These are phyloP conservation scores for Phialemoniopsis sp. DNA, from an alignment of 2,329 filamentous ascomycete genomes.

Conservation along the genomic window DNA sequence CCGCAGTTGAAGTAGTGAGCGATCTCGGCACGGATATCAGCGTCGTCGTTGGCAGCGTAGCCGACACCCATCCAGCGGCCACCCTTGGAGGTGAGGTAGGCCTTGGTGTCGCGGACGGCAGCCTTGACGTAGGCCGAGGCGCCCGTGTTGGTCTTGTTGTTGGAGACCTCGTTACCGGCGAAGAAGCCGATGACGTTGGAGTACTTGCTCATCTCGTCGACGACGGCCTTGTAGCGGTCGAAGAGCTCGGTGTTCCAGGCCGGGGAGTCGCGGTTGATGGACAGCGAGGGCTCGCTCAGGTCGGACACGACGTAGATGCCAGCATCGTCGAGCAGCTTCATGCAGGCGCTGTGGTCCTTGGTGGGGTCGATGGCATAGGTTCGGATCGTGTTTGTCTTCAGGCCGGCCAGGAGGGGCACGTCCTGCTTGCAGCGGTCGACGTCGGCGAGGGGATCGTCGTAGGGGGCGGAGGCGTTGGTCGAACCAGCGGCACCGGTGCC, in stretches of 20 bases:
- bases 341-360: slow-evolving; percentile 75
- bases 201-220: slow-evolving; percentile 79
- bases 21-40: slow-evolving; percentile 73
- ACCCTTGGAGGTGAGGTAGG: slow-evolving; percentile 78
- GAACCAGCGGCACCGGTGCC: slow-evolving; percentile 57
- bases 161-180: slow-evolving; percentile 95
- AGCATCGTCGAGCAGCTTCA: slow-evolving; percentile 74
- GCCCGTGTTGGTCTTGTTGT: slow-evolving; percentile 80
- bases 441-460: slow-evolving; percentile 81
- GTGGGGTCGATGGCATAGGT: slow-evolving; percentile 89
- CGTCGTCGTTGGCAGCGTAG: slow-evolving; percentile 94
- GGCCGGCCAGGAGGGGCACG: slow-evolving; percentile 71
- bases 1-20: slow-evolving; percentile 96
- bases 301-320: slow-evolving; percentile 97
- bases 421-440: slow-evolving; percentile 72
- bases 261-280: slow-evolving; percentile 80
- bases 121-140: slow-evolving; percentile 97
- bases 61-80: slow-evolving; percentile 83
- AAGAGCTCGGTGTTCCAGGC: slow-evolving; percentile 77
- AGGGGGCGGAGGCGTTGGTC: slow-evolving; percentile 47
- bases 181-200: slow-evolving; percentile 96
- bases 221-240: slow-evolving; percentile 75
- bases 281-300: slow-evolving; percentile 73
- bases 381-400: slow-evolving; percentile 89
- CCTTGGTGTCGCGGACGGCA: slow-evolving; percentile 92